A percentile compares a stretch with the other conserved stretches of the same genome.
These are phyloP conservation scores for Pugionium dolabratum DNA, from an alignment of 345 rosid genomes.

Conservation along the genomic window DNA sequence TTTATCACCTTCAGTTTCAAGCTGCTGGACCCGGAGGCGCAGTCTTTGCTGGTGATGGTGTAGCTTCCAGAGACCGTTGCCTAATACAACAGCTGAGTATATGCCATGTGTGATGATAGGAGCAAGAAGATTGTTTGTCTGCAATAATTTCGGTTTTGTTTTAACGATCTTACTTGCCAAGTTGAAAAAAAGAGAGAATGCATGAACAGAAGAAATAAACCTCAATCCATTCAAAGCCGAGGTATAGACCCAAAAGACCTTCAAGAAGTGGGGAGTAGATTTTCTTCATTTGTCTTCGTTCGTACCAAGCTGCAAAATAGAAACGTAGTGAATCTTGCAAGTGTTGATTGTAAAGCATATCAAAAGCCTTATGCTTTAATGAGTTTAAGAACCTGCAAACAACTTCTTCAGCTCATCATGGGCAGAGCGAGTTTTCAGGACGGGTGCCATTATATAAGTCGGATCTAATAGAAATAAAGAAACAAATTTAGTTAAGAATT, in stretches of 20 bases:
- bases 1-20: slow-evolving; percentile 49
- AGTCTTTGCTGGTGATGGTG: slow-evolving; percentile 74
- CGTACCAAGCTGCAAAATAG: slow-evolving; percentile 75
- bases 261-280: slow-evolving; percentile 96
- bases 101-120: slow-evolving; percentile 93
- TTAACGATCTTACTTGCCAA: slow-evolving; percentile 5
- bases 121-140: slow-evolving; percentile 87
- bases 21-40: slow-evolving; percentile 62
- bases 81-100: slow-evolving; percentile 81
- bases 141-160: slow-evolving; percentile 31
- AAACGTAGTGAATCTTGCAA: not conserved
- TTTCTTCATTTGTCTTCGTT: slow-evolving; percentile 94
- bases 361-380: not conserved
- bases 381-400: slow-evolving; percentile 61
- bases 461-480: slow-evolving; percentile 56
- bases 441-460: slow-evolving; percentile 81
- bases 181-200: not conserved
- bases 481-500: slow-evolving; percentile 15
- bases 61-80: slow-evolving; percentile 91
- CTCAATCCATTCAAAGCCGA: slow-evolving; percentile 95
- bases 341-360: slow-evolving; percentile 19
- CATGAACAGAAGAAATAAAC: slow-evolving; percentile 34
- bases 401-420: slow-evolving; percentile 80
- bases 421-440: slow-evolving; percentile 66
- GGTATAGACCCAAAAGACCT: slow-evolving; percentile 88